Conservation (phyloP, 441 rosid genomes). For the Metrosideros polymorpha region DNA sequence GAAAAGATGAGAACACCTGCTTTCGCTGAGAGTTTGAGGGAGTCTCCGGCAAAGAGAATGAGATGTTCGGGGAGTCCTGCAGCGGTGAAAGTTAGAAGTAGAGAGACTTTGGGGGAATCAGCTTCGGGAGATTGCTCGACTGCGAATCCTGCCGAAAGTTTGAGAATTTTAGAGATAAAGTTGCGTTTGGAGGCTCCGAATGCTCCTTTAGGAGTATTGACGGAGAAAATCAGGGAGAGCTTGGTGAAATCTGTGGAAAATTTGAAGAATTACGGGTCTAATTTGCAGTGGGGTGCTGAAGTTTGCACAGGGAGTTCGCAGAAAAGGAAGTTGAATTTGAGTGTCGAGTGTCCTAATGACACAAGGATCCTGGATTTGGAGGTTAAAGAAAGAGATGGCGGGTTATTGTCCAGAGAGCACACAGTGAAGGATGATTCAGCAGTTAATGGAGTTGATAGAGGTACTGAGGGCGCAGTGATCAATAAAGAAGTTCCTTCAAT, state of each 20-base stretch:
- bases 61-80: background rate
- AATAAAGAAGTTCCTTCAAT: background rate
- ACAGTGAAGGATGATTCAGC: background rate
- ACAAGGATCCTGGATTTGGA: background rate
- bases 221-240: background rate
- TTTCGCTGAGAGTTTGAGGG: background rate
- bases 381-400: background rate
- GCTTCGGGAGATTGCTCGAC: background rate
- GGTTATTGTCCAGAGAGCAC: background rate
- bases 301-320: background rate
- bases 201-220: background rate
- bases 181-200: background rate
- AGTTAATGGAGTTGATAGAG: background rate
- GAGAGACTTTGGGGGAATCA: background rate
- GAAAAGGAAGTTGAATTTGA: constrained; percentile 11
- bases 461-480: background rate
- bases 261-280: background rate
- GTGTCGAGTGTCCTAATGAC: background rate
- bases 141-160: background rate
- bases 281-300: background rate
- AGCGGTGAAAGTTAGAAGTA: background rate
- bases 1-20: constrained; percentile 3
- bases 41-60: background rate
- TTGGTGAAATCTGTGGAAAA: background rate
- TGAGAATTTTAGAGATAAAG: background rate